These are phyloP conservation scores for Hordeum vulgare DNA, from an alignment of 176 grass and related monocot genomes.

Conservation along the genomic window DNA sequence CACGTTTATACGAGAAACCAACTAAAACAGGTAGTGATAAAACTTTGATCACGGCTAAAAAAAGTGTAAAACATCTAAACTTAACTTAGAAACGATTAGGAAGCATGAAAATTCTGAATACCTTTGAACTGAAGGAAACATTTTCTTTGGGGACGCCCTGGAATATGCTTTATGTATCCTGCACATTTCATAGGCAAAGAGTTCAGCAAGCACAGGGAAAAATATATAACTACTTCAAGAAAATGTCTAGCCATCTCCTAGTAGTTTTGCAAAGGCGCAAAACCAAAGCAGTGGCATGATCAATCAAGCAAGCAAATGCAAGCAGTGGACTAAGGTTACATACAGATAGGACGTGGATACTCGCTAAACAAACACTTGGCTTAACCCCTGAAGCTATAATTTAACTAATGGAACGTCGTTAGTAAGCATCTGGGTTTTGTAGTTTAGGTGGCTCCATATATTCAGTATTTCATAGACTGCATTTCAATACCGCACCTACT, in stretches of 20 bases:
- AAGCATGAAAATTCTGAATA: too few relatives aligned
- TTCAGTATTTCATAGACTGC: neutral
- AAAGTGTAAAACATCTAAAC: too few relatives aligned
- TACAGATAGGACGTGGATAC: too few relatives aligned
- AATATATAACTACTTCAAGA: neutral
- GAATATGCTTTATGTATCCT: too few relatives aligned
- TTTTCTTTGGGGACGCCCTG: too few relatives aligned
- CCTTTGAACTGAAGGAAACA: too few relatives aligned
- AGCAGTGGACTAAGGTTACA: neutral
- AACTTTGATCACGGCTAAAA: neutral
- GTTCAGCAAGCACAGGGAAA: too few relatives aligned
- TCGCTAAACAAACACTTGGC: too few relatives aligned
- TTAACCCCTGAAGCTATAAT: neutral
- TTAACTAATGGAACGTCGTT: neutral
- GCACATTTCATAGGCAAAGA: too few relatives aligned
- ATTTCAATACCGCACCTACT: too few relatives aligned
- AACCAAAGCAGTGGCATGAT: neutral
- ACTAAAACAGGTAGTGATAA: neutral
- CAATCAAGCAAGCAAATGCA: slow-evolving; percentile 10
- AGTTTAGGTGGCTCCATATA: neutral
- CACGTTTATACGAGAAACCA: neutral
- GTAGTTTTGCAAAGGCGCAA: neutral
- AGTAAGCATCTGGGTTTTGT: neutral
- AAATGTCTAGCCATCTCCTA: neutral
- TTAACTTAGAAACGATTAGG: too few relatives aligned